Conservation (phyloP, 1,284 basidiomycete species). For the Xanthoconium separans region DNA sequence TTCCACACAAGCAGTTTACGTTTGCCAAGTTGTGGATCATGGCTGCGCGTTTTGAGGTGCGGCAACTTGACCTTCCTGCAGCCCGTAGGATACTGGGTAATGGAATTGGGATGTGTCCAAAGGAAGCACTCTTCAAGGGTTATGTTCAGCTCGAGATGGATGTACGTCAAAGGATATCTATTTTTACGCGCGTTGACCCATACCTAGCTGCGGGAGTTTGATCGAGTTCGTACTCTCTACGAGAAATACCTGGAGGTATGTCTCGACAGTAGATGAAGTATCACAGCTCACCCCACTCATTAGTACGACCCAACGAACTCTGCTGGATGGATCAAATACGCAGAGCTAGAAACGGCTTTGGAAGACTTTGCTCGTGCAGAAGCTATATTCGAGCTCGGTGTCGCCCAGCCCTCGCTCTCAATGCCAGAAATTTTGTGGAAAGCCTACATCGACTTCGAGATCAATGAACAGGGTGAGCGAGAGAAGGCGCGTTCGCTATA, state of each 20-base stretch:
- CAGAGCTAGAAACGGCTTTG: constrained; percentile 90
- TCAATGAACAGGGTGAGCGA: constrained; percentile 86
- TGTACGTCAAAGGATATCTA: constrained; percentile 40
- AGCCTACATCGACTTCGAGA: constrained; percentile 96
- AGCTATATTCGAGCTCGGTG: constrained; percentile 93
- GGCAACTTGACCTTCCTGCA: constrained; percentile 78
- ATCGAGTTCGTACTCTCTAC: constrained; percentile 89
- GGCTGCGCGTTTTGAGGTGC: constrained; percentile 91
- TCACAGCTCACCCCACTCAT: constrained; percentile 3
- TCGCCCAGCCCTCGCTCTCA: constrained; percentile 87
- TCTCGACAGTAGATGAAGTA: neutral
- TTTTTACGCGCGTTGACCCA: constrained; percentile 10
- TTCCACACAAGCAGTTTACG: constrained; percentile 96
- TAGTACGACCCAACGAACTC: constrained; percentile 90
- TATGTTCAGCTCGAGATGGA: constrained; percentile 94
- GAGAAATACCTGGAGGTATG: constrained; percentile 90
- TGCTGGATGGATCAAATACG: constrained; percentile 95
- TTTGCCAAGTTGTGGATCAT: constrained; percentile 95
- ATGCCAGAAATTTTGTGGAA: constrained; percentile 99
- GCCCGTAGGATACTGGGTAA: constrained; percentile 91
- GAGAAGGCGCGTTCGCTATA: constrained; percentile 85
- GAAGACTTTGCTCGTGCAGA: constrained; percentile 92
- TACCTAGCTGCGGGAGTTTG: constrained; percentile 86
- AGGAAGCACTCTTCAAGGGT: constrained; percentile 90
- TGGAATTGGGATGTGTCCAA: constrained; percentile 94